Base-by-base conservation (phyloP, 768 basidiomycete genomes). In the Lactarius indigo region DNA sequence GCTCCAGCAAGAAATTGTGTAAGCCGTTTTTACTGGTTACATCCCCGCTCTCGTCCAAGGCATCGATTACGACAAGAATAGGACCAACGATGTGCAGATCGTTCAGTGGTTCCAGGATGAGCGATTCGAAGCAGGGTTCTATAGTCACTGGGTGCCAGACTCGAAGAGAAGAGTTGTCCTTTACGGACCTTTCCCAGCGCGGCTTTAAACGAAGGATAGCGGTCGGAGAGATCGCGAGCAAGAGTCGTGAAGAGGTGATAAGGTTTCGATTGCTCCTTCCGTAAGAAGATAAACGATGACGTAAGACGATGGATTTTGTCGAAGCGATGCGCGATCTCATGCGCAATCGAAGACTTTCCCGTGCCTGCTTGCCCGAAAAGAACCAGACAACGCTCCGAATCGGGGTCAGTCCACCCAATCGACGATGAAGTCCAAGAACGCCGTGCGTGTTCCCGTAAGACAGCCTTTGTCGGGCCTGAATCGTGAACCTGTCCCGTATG, bases 161-260 rank as follows among this genome's bases (percentile, higher is more conserved):
- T 37, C 58, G 37, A 41, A 59, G 58, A 26, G 58, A 26, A 12
- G 58, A n/a, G 13, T 30, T 35, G 8, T 15, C 31, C 58, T 59
- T 33, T 10, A 26, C 3, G 35, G 35, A 26, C 17, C 5, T 26
- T 26, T 39, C 37, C 58, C 13, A 50, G 47, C 12, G 47, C 47
- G 1, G 23, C 23, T 50, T 50, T 50, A n/a, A 23, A 50, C 23
- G 37, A 59, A 17, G 37, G 58, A 20, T 23, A 59, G 15, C 37
- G 33, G n/a, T 37, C 33, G 23, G n/a, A 15, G 37, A 59, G 58
- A 37, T 37, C 37, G 37, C n/a, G 33, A 39, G 28, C 28, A 10
- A 59, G 58, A 18, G 58, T 59, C 39, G 58, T 59, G 58, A 59
- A 59, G 5, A 57, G 30, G 7, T 33, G 56, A 30, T 57, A 23